A percentile compares a stretch with the other conserved stretches of the same genome.
Evolutionary conservation across 176 grass and related monocot species (phyloP).

Genomic region (Pontederia crassipes): DNA sequence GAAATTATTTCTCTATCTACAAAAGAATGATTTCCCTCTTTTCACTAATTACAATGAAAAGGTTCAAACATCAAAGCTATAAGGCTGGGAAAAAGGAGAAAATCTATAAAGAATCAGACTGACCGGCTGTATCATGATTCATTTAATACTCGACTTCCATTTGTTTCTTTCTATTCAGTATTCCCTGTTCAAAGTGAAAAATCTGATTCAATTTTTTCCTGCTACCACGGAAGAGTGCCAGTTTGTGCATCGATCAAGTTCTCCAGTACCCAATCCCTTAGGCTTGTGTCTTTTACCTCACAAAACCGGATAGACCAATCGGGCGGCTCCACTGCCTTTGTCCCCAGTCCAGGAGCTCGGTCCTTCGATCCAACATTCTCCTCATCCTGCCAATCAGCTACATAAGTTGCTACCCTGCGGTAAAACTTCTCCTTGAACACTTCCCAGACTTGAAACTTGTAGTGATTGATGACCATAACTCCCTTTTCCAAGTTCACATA

Average conservation of each 20-base stretch:
- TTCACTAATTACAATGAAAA: not conserved
- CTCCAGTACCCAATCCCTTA: conserved; percentile 67
- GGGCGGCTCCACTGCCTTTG: conserved; percentile 69
- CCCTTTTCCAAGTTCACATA: conserved; percentile 75
- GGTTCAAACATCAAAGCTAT: not conserved
- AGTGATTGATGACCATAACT: conserved; percentile 85
- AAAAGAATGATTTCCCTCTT: conserved; percentile 75
- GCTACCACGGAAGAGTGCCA: conserved; percentile 77
- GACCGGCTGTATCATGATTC: not conserved
- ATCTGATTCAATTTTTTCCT: conserved; percentile 21
- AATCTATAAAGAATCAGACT: not conserved
- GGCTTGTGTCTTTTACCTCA: conserved; percentile 69
- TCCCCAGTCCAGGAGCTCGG: conserved; percentile 76
- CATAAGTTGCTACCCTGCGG: conserved; percentile 76
- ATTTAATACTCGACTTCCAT: not conserved
- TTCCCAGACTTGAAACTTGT: conserved; percentile 97
- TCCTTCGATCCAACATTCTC: conserved; percentile 96
- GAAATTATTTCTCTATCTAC: conserved; percentile 58
- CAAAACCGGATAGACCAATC: conserved; percentile 86
- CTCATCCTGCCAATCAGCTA: conserved; percentile 86
- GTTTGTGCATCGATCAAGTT: conserved; percentile 32
- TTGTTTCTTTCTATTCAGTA: conserved; percentile 22
- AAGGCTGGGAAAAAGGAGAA: not conserved
- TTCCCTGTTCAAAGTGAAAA: conserved; percentile 8
- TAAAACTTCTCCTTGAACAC: conserved; percentile 98